Base-by-base conservation (phyloP, 148 eudicot genomes). In the Beta vulgaris region DNA sequence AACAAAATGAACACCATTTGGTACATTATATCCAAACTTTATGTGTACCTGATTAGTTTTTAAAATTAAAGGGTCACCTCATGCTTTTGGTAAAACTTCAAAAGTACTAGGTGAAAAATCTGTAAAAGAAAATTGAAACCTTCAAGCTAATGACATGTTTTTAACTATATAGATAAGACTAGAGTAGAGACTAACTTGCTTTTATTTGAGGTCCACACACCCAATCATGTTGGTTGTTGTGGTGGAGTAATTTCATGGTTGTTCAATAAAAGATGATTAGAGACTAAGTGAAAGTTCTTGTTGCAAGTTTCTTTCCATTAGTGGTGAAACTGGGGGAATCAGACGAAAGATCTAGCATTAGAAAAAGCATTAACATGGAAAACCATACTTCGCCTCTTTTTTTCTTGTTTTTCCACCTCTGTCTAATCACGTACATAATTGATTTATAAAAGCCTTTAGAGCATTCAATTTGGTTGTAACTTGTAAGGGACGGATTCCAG, bases 171-270 rank as follows among this genome's bases (percentile, higher is more conserved):
- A 21, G 67, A 62, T 62, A 62, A 62, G 67, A 71, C 28, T 11
- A 21, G 16, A 18, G 23, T 13, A 16, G 40, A 54, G 36, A 55
- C 43, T 21, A 73, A 25, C 42, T 43, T 29, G 0, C 29, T 43
- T 61, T 19, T 7, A 35, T n/a, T 65, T 65, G 48, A 51, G 78
- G 48, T 69, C 78, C 78, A 75, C 78, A 75, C 11, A 65, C 53
- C 78, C 12, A 65, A 65, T 75, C 71, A 34, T 75, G 78, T n/a
- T 75, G 78, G 78, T 75, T 65, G 78, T 75, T 65, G 48, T 35
- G 78, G 78, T 65, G 71, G 71, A 73, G 58, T 36, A 14, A 75
- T 28, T 75, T 36, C 36, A 36, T 65, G 29, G 31, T 64, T 23
- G 64, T 46, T 25, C 32, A 26, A 35, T 31, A 49, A 13, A 74